Evolutionary conservation across 495 filamentous ascomycete genomes (phyloP).

Genomic region (Daldinia concentrica): DNA sequence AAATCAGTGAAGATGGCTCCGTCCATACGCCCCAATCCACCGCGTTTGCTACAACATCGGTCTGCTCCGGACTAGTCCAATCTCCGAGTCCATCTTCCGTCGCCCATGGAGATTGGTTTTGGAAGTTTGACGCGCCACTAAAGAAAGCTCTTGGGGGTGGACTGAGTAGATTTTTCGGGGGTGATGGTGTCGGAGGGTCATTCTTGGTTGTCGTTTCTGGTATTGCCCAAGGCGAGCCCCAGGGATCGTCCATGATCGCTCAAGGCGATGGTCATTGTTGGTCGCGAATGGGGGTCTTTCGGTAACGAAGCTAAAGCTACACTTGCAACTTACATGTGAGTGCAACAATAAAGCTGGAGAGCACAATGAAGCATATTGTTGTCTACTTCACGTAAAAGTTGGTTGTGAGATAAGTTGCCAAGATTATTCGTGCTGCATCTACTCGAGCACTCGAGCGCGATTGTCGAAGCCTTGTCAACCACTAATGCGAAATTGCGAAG

Average conservation of each 20-base stretch:
- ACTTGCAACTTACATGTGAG: constrained; percentile 3
- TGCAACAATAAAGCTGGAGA: constrained; percentile 13
- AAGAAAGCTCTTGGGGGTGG: constrained; percentile 58
- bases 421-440: constrained; percentile 18
- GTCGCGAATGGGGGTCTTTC: constrained; percentile 23
- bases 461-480: constrained; percentile 17
- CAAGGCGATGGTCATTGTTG: constrained; percentile 40
- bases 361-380: constrained; percentile 20
- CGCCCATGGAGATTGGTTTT: constrained; percentile 57
- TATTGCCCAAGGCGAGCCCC: constrained; percentile 62
- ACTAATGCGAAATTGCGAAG: constrained; percentile 5
- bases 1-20: constrained; percentile 46
- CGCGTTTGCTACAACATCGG: constrained; percentile 35
- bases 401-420: constrained; percentile 25
- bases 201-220: constrained; percentile 45
- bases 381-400: constrained; percentile 6
- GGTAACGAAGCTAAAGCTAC: neutral
- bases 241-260: constrained; percentile 65
- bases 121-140: constrained; percentile 46
- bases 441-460: constrained; percentile 28
- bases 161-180: constrained; percentile 51
- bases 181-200: constrained; percentile 45
- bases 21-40: constrained; percentile 52
- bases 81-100: constrained; percentile 55
- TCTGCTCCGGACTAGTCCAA: constrained; percentile 47